Base-by-base conservation (phyloP, 2,329 filamentous ascomycete genomes). In the Leptographium lundbergii region DNA sequence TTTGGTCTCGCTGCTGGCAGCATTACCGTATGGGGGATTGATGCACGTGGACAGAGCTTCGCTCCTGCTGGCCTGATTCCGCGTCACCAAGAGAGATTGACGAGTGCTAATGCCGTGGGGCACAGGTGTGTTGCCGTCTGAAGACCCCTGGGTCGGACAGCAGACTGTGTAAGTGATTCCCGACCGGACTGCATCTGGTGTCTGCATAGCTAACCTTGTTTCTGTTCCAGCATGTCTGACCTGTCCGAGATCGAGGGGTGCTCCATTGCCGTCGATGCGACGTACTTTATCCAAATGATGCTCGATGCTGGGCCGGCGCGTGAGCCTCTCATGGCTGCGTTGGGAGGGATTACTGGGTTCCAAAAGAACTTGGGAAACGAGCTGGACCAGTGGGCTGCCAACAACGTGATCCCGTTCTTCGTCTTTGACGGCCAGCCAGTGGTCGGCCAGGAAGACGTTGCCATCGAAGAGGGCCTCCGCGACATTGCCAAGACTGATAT, bases 391-490 rank as follows among this genome's bases (percentile, higher is more conserved):
- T 89, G 94, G 78, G 81, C 83, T 61, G 79, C 80, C 53, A 75
- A 85, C 66, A 81, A 82, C 24, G 86, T 95, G 57, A 82, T 77
- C n/a, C 89, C 89, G 2, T 76, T 95, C 63, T 97, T 99, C 71
- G 80, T 99, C 57, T 99, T 99, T 72, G 89, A 92, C 70, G 94
- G 94, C 42, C 82, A 96, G 67, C 84, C 90, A 47, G 81, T 91
- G 61, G 84, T 85, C 47, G 88, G 87, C 60, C 87, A 88, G 67
- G 86, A 91, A 67, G 84, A 88, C 54, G 78, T 85, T 61, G 77
- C 84, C 27, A 78, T 87, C 58, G 80, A 84, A 64, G 81, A 82
- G 53, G 82, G 82, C 29, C 80, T 80, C 55, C 77, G 78, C 34
- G 87, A 89, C 64, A 85, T 86, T 63, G 73, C 81, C 62, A 85